Base-by-base conservation (phyloP, 2,329 filamentous ascomycete genomes). In the Neonectria ditissima region DNA sequence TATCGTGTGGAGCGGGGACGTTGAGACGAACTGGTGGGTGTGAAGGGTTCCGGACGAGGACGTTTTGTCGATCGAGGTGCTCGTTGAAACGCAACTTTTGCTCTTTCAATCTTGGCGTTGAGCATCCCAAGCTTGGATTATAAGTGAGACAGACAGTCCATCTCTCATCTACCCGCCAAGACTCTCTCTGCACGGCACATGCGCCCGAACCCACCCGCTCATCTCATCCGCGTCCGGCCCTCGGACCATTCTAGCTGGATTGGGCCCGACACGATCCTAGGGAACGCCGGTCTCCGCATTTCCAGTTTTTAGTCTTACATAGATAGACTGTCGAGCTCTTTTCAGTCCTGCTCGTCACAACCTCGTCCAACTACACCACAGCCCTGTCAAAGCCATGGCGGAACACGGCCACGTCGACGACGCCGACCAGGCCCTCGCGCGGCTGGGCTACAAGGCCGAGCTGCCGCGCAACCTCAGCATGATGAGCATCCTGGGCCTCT, bases 381-480 rank as follows among this genome's bases (percentile, higher is more conserved):
- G n/a, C n/a, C n/a, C n/a, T n/a, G n/a, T n/a, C n/a, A n/a, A n/a
- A n/a, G n/a, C n/a, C 24, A 62, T 62, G 56, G 45, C 45, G 52
- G 70, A 69, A 50, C 48, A 64, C 20, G 66, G 66, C 55, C 62
- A 44, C 13, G 58, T 39, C 63, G 65, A 67, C 48, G 62, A 72
- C 53, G 81, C 82, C 72, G 80, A 82, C 63, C 77, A 77, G 56
- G 80, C 80, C 34, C 80, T 86, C 61, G 82, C 80, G 68, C 74
- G 77, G 20, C 77, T 86, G 24, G 84, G 84, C 68, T 83, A 85
- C 77, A 84, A 81, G 76, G 75, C 78, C 67, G 82, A 86, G 66
- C 76, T 86, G 41, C 80, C 81, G 58, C 80, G 84, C 52, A 83
- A 83, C 72, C 83, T 86, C 70, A 81, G 80, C 69, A 83, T 81